These are phyloP conservation scores for Cryphonectria parasitica DNA, from an alignment of 2,329 filamentous ascomycete species.

Conservation along the genomic window DNA sequence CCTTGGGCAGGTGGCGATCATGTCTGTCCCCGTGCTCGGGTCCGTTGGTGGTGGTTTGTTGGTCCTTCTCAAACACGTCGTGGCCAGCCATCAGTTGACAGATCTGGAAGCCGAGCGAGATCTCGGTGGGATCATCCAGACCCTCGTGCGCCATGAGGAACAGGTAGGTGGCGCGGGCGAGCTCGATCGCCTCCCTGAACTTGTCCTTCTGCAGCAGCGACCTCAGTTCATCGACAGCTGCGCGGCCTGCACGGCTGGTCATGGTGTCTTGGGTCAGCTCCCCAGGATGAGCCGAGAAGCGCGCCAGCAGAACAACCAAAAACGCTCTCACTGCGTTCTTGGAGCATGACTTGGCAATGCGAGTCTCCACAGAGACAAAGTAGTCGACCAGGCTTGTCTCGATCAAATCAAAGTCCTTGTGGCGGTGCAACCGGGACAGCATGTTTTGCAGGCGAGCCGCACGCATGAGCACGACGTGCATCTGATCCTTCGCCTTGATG, in stretches of 20 bases:
- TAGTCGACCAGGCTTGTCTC: not conserved
- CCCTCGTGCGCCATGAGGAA: constrained; percentile 14
- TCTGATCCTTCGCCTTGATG: constrained; percentile 1
- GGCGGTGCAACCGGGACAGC: not conserved
- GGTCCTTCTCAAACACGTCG: too few species aligned
- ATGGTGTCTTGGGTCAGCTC: constrained; percentile 8
- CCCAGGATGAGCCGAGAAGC: constrained; percentile 1
- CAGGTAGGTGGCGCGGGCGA: constrained; percentile 7
- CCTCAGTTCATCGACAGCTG: constrained; percentile 7
- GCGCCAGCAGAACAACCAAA: constrained; percentile 2
- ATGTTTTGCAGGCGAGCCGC: constrained; percentile 6
- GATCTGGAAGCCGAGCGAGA: constrained; percentile 13
- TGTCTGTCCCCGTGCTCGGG: not conserved
- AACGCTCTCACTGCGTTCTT: constrained; percentile 2
- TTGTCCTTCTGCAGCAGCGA: constrained; percentile 5
- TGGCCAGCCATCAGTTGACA: constrained; percentile 11
- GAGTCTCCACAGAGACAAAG: constrained; percentile 30
- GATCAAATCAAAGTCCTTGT: constrained; percentile 9
- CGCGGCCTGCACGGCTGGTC: constrained; percentile 11
- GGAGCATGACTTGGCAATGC: constrained; percentile 36
- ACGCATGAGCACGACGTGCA: constrained; percentile 8
- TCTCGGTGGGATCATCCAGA: constrained; percentile 9
- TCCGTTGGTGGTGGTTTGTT: not conserved
- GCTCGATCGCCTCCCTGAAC: constrained; percentile 7
- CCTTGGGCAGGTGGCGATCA: not conserved